These are phyloP conservation scores for Lipomyces orientalis DNA, from an alignment of 805 yeast genomes.

Conservation along the genomic window DNA sequence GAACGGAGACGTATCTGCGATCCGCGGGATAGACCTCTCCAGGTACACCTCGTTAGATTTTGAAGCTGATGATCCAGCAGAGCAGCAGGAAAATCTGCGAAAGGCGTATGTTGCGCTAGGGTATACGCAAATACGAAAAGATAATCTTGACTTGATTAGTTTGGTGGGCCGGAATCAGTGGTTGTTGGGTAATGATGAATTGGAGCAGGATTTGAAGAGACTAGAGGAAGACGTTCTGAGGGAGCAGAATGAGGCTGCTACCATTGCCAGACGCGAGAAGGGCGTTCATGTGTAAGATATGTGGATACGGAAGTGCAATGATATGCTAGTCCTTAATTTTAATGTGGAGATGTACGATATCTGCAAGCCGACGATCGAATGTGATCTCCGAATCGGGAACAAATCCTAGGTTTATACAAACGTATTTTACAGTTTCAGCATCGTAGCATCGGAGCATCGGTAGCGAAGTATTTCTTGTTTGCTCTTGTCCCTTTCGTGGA, in stretches of 20 bases:
- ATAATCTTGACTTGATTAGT: constrained; percentile 40
- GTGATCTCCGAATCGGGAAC: too few relatives aligned
- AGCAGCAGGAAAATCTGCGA: constrained; percentile 26
- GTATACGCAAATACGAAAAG: constrained; percentile 41
- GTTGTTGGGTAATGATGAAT: constrained; percentile 43
- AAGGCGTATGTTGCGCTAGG: constrained; percentile 41
- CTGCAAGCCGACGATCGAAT: too few relatives aligned
- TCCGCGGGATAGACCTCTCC: constrained; percentile 39
- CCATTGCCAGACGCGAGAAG: background rate
- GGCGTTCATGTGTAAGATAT: background rate
- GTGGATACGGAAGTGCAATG: background rate
- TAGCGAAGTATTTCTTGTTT: too few relatives aligned
- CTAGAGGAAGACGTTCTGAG: constrained; percentile 38
- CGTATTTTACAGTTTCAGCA: too few relatives aligned
- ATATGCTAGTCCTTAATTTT: too few relatives aligned
- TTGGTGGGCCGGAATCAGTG: constrained; percentile 44
- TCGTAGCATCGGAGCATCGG: too few relatives aligned
- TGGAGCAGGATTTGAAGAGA: constrained; percentile 38
- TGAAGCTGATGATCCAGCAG: constrained; percentile 31
- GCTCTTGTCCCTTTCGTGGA: too few relatives aligned
- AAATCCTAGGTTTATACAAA: too few relatives aligned
- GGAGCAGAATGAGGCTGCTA: constrained; percentile 29
- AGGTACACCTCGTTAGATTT: constrained; percentile 39
- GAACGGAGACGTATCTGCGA: constrained; percentile 9
- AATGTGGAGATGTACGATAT: too few relatives aligned